A percentile compares a stretch with the other conserved stretches of the same genome.
phyloP scores from a whole-genome alignment of 2,329 filamentous ascomycete species.

The Cordyceps pruinosa region DNA sequence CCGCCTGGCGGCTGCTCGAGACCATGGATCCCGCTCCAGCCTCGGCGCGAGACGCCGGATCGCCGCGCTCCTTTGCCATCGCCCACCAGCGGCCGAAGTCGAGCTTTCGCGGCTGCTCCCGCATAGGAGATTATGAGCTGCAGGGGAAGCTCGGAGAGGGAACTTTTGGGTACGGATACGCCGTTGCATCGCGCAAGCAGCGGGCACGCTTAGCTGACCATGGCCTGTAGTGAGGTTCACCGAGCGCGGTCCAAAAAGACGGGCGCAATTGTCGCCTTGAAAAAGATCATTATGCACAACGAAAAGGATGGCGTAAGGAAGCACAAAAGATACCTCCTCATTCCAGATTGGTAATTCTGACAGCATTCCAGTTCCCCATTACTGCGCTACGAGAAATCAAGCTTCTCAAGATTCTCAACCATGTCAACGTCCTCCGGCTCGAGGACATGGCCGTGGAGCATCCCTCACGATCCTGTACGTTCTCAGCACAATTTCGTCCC shows the following conservation, averaged over 20 bases:
- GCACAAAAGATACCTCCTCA: constrained; percentile 14
- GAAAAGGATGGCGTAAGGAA: constrained; percentile 82
- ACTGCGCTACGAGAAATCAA: constrained; percentile 97
- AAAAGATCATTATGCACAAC: constrained; percentile 99
- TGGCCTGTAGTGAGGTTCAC: constrained; percentile 66
- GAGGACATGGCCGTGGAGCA: constrained; percentile 96
- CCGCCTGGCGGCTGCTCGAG: background rate
- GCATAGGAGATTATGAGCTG: constrained; percentile 72
- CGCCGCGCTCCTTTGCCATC: constrained; percentile 51
- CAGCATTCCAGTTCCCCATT: constrained; percentile 71
- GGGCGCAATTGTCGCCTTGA: constrained; percentile 74
- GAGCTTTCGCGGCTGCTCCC: constrained; percentile 78
- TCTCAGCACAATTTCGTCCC: background rate
- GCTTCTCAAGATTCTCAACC: constrained; percentile 88
- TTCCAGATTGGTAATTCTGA: constrained; percentile 15
- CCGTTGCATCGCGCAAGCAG: background rate
- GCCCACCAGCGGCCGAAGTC: constrained; percentile 46
- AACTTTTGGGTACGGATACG: constrained; percentile 68
- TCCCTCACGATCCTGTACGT: constrained; percentile 51
- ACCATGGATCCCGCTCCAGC: constrained; percentile 27
- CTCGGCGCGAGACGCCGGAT: constrained; percentile 33
- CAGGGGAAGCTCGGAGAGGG: constrained; percentile 84
- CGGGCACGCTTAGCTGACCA: constrained; percentile 14
- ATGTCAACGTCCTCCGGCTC: constrained; percentile 77
- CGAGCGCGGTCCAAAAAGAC: constrained; percentile 74